A percentile compares a stretch with the other conserved stretches of the same genome.
Conservation (phyloP, 805 yeast genomes). For the Suhomyces sp. region DNA sequence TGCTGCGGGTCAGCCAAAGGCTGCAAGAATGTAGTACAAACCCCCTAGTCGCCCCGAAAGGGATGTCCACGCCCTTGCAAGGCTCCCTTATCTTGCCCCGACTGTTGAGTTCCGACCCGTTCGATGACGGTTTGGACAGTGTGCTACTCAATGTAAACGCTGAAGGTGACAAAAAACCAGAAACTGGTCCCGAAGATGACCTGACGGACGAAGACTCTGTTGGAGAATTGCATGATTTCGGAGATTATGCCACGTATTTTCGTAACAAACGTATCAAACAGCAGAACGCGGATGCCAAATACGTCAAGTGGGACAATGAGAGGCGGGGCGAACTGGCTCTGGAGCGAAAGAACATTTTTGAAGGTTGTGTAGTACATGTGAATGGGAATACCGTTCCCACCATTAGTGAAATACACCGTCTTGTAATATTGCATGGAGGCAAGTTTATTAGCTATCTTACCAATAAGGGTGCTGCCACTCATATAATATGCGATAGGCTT, state of each 20-base stretch:
- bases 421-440: slow-evolving; percentile 81
- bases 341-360: slow-evolving; percentile 43
- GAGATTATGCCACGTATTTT: slow-evolving; percentile 67
- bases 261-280: slow-evolving; percentile 60
- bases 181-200: slow-evolving; percentile 3
- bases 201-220: slow-evolving; percentile 18
- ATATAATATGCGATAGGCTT: slow-evolving; percentile 73
- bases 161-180: not conserved
- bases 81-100: not conserved
- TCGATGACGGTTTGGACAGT: slow-evolving; percentile 24
- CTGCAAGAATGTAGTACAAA: slow-evolving; percentile 6
- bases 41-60: not conserved
- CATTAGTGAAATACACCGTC: slow-evolving; percentile 63
- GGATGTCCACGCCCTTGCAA: not conserved
- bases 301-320: slow-evolving; percentile 45
- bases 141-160: slow-evolving; percentile 10
- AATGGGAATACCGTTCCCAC: slow-evolving; percentile 88
- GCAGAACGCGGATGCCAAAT: slow-evolving; percentile 52
- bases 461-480: slow-evolving; percentile 75
- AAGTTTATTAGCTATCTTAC: slow-evolving; percentile 62
- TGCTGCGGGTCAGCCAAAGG: slow-evolving; percentile 8
- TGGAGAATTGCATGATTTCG: slow-evolving; percentile 51
- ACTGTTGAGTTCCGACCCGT: slow-evolving; percentile 19
- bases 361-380: slow-evolving; percentile 67
- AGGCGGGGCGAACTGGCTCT: slow-evolving; percentile 19